These are phyloP conservation scores for Kodamaea kakaduensis DNA, from an alignment of 805 yeast genomes.

Conservation along the genomic window DNA sequence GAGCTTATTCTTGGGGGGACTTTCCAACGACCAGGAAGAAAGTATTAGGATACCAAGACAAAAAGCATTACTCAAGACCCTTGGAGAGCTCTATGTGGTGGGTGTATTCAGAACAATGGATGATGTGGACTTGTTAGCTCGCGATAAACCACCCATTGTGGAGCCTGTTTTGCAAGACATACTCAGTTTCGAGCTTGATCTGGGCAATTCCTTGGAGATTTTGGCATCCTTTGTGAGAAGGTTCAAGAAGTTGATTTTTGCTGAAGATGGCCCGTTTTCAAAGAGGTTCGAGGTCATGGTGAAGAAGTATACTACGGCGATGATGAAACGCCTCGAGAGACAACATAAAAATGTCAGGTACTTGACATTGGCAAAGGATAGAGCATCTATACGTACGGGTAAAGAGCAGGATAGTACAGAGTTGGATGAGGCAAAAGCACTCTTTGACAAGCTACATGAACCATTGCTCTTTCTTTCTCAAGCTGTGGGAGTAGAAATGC, in stretches of 20 bases:
- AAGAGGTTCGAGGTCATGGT: conserved; percentile 23
- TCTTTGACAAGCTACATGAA: conserved; percentile 42
- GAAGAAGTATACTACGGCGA: conserved; percentile 38
- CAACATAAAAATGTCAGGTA: conserved; percentile 34
- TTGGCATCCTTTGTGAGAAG: conserved; percentile 50
- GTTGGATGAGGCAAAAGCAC: conserved; percentile 25
- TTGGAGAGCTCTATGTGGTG: conserved; percentile 54
- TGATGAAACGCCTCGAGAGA: conserved; percentile 32
- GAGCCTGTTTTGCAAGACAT: conserved; percentile 38
- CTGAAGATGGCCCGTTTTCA: conserved; percentile 17
- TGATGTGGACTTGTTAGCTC: conserved; percentile 5
- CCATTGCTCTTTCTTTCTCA: conserved; percentile 44
- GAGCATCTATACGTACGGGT: conserved; percentile 66
- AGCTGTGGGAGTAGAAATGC: conserved; percentile 25
- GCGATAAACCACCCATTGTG: conserved; percentile 32
- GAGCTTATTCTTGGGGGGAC: conserved; percentile 35
- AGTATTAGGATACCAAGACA: conserved; percentile 37
- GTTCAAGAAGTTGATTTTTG: conserved; percentile 32
- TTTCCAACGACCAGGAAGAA: conserved; percentile 25
- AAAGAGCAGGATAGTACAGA: conserved; percentile 44
- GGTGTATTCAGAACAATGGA: conserved; percentile 48
- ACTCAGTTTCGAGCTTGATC: conserved; percentile 23
- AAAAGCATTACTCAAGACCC: conserved; percentile 45
- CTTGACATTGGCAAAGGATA: conserved; percentile 40
- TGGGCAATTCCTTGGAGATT: conserved; percentile 31